Conservation (phyloP, 306 rosid genomes). For the Vigna hirtella region DNA sequence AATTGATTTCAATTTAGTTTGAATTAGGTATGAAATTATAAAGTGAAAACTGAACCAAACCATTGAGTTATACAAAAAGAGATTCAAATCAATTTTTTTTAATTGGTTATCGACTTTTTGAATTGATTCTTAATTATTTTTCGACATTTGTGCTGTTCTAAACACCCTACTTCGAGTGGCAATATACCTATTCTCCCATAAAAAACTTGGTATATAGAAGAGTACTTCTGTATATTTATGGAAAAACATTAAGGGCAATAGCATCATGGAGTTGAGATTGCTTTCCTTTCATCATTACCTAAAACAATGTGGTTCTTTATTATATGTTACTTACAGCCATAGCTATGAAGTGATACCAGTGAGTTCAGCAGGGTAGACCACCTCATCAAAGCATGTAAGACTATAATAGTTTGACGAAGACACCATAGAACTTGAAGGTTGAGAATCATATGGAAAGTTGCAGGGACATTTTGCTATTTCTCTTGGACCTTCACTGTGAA, state of each 20-base stretch:
- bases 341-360: conserved; percentile 9
- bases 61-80: too few relatives aligned
- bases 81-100: too few relatives aligned
- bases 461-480: conserved; percentile 10
- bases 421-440: conserved; percentile 6
- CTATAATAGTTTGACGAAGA: conserved; percentile 24
- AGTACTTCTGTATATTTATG: background rate
- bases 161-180: background rate
- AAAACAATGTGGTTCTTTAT: conserved; percentile 6
- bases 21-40: too few relatives aligned
- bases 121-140: too few relatives aligned
- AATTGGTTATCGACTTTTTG: too few relatives aligned
- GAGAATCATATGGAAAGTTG: background rate
- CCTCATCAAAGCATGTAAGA: conserved; percentile 38
- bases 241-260: background rate
- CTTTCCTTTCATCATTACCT: conserved; percentile 26
- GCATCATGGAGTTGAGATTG: background rate
- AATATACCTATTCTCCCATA: background rate
- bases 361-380: conserved; percentile 18
- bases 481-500: conserved; percentile 26
- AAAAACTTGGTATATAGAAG: conserved; percentile 2
- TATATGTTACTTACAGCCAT: background rate
- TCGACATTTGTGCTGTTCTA: too few relatives aligned
- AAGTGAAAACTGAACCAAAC: too few relatives aligned
- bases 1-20: too few relatives aligned